Conservation (phyloP, 1,284 basidiomycete species). For the Tylopilus sp. region DNA sequence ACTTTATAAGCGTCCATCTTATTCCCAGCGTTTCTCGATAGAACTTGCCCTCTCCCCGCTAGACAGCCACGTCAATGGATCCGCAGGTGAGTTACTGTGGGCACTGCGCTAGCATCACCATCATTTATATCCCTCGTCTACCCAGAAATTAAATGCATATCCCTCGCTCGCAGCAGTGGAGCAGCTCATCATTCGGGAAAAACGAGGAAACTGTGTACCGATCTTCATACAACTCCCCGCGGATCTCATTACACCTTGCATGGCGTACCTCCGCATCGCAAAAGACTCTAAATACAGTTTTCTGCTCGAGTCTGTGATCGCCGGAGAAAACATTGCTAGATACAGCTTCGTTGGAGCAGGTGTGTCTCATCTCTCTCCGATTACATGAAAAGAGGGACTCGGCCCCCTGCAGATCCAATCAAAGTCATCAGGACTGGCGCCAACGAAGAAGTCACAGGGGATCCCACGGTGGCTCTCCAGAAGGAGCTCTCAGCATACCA, state of each 20-base stretch:
- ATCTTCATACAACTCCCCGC: constrained; percentile 92
- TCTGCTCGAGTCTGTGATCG: constrained; percentile 87
- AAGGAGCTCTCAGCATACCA: constrained; percentile 83
- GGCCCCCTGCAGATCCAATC: constrained; percentile 69
- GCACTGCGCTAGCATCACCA: neutral
- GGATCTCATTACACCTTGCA: constrained; percentile 95
- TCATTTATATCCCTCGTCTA: constrained; percentile 3
- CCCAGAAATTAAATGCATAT: constrained; percentile 59
- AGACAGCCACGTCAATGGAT: constrained; percentile 44
- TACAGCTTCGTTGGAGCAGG: constrained; percentile 97
- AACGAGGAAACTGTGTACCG: constrained; percentile 87
- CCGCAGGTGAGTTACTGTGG: constrained; percentile 45
- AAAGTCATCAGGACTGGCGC: constrained; percentile 91
- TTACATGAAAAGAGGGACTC: neutral
- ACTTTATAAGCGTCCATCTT: constrained; percentile 8
- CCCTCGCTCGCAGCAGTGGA: constrained; percentile 71
- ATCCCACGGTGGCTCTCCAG: constrained; percentile 85
- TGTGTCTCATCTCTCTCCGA: constrained; percentile 39
- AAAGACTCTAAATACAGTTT: constrained; percentile 93
- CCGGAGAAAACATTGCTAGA: constrained; percentile 87
- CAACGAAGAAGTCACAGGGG: constrained; percentile 77
- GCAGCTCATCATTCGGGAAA: constrained; percentile 69
- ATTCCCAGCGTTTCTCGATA: neutral
- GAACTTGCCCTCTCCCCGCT: neutral
- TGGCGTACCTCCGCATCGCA: constrained; percentile 92